These are phyloP conservation scores for Metschnikowia kofuensis DNA, from an alignment of 805 yeast genomes.

Conservation along the genomic window DNA sequence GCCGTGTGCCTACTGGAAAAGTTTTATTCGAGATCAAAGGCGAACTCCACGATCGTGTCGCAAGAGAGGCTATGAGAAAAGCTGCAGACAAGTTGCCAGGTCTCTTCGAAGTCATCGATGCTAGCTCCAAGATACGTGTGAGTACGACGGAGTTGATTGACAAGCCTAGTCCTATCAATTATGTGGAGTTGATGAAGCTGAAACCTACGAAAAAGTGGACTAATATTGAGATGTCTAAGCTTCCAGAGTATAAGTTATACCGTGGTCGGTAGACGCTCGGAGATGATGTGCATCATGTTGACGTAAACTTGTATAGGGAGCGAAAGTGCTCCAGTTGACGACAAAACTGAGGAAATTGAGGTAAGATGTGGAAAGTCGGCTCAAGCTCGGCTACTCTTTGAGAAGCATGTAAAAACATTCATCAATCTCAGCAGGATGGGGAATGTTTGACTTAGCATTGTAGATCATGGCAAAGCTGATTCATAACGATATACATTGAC, in stretches of 20 bases:
- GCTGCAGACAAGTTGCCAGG: slow-evolving; percentile 94
- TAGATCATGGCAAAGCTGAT: no score
- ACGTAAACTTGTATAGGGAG: slow-evolving; percentile 9
- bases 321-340: slow-evolving; percentile 7
- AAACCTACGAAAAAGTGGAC: slow-evolving; percentile 66
- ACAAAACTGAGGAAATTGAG: neutral
- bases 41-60: slow-evolving; percentile 80
- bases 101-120: slow-evolving; percentile 75
- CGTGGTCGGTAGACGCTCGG: slow-evolving; percentile 49
- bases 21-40: slow-evolving; percentile 84
- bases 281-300: neutral
- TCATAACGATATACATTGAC: no score
- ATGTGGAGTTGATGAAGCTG: slow-evolving; percentile 49
- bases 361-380: neutral
- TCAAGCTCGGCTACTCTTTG: no score
- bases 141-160: slow-evolving; percentile 59
- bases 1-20: slow-evolving; percentile 93
- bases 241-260: slow-evolving; percentile 53
- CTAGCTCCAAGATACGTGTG: slow-evolving; percentile 63
- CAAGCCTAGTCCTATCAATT: slow-evolving; percentile 48
- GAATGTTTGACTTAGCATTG: no score
- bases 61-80: slow-evolving; percentile 84
- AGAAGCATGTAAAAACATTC: no score
- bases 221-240: slow-evolving; percentile 50
- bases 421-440: no score